Evolutionary conservation across 2,329 filamentous ascomycete species (phyloP), one percentile per base, ranked within the genome.

Genomic region (Trichoderma hamatum): DNA sequence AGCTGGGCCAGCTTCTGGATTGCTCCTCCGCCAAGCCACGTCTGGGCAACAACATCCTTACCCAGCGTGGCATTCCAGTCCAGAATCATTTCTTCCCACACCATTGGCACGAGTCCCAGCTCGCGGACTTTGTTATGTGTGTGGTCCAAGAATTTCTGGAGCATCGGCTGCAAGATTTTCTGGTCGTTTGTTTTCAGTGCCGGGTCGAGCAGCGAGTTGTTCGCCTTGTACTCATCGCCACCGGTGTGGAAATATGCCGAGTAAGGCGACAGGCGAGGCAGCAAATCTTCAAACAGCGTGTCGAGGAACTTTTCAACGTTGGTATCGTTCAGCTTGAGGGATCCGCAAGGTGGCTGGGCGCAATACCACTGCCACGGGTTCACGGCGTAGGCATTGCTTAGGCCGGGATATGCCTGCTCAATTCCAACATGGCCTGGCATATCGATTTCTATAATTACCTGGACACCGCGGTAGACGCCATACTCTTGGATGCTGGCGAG

Each of bases 71-170:
- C 81, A 76, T 94, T 92, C 90, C 92, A 97, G 28, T 89, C 84
- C 11, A 92, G 82, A 1, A 93, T 83, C 84, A 96, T 93, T 79
- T 97, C 94, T 78, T 97, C 93, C 94, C 94, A 97, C 1, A 94
- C 92, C 26, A 97, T 82, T 0, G 93, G 92, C 5, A 85, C 86
- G 63, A 97, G 80, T 5, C 90, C 90, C 6, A 85, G 83, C 54
- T 84, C 80, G 56, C 88, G 83, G 51, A 96, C 83, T 56, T 89
- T 87, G 34, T 80, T 83, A 78, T 94, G 91, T 74, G 90, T 89
- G 72, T 86, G 85, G 77, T 92, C 86, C 71, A 96, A 82, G 76
- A 96, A 93, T 69, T 85, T 87, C 77, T 97, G 92, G 77, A 97
- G 85, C 26, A 96, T 84, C 2, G 93, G 92, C 75, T 88, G 85